A percentile compares a stretch with the other conserved stretches of the same genome.
These are phyloP conservation scores for Boletus patriciae DNA, from an alignment of 768 basidiomycete genomes.

Conservation along the genomic window DNA sequence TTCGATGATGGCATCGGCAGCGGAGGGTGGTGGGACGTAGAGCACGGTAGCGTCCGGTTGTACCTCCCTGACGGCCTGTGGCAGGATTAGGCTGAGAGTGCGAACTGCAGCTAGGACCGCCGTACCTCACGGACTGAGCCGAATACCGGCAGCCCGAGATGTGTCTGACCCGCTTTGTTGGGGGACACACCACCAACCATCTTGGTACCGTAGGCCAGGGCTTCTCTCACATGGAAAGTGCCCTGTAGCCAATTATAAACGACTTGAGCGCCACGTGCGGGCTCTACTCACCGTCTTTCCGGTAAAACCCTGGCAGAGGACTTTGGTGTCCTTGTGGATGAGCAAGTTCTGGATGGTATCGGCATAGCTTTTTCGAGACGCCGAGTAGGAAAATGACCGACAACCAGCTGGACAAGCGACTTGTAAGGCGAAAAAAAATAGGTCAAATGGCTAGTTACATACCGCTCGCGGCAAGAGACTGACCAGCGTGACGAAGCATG, in stretches of 20 bases:
- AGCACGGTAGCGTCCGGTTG: constrained; percentile 93
- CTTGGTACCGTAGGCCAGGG: constrained; percentile 90
- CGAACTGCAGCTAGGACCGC: background rate
- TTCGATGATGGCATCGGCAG: constrained; percentile 97
- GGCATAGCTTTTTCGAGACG: constrained; percentile 74
- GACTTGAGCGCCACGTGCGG: background rate
- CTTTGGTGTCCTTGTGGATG: constrained; percentile 93
- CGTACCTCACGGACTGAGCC: constrained; percentile 86
- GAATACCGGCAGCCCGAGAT: constrained; percentile 94
- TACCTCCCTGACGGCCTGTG: constrained; percentile 81
- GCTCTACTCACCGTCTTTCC: constrained; percentile 80
- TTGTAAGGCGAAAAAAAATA: background rate
- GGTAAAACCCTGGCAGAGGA: constrained; percentile 89
- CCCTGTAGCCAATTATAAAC: constrained; percentile 50
- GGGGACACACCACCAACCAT: constrained; percentile 98
- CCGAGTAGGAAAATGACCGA: constrained; percentile 81
- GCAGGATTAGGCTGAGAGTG: constrained; percentile 2
- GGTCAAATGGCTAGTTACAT: constrained; percentile 17
- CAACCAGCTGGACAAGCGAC: constrained; percentile 49
- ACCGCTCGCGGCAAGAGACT: constrained; percentile 56
- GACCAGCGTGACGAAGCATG: constrained; percentile 63
- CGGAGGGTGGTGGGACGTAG: constrained; percentile 96
- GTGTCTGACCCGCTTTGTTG: constrained; percentile 93
- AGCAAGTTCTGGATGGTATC: constrained; percentile 89
- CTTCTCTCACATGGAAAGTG: constrained; percentile 95